phyloP scores from a whole-genome alignment of 1,139 yeast genomes.

The Eremothecium sinecaudum region DNA sequence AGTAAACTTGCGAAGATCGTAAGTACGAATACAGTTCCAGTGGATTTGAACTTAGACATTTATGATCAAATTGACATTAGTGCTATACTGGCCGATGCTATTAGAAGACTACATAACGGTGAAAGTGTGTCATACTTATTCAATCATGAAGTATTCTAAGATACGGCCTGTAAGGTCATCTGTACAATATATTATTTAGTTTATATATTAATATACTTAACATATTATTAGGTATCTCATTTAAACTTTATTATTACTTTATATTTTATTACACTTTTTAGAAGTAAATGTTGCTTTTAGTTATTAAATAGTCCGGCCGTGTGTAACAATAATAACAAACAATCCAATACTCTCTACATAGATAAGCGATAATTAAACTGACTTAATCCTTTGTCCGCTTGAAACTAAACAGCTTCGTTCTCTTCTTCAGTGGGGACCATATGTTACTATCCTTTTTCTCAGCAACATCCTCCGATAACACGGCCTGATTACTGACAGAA shows the following conservation, averaged over 20 bases:
- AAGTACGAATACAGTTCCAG: constrained; percentile 70
- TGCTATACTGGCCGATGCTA: constrained; percentile 68
- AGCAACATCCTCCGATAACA: constrained; percentile 13
- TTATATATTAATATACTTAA: too few relatives aligned
- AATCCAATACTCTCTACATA: too few relatives aligned
- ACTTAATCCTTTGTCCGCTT: constrained; percentile 9
- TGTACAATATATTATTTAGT: too few relatives aligned
- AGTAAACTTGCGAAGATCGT: constrained; percentile 55
- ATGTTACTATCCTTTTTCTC: constrained; percentile 8
- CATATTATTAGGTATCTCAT: too few relatives aligned
- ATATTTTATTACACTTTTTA: too few relatives aligned
- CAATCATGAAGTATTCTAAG: constrained; percentile 32
- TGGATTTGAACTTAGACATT: constrained; percentile 50
- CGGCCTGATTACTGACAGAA: constrained; percentile 2
- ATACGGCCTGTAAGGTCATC: too few relatives aligned
- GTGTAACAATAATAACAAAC: too few relatives aligned
- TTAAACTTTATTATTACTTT: too few relatives aligned
- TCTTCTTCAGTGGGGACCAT: not conserved
- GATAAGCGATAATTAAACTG: too few relatives aligned
- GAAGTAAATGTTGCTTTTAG: too few relatives aligned
- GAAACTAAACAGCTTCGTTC: constrained; percentile 14
- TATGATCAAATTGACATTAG: constrained; percentile 63
- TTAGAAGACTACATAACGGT: constrained; percentile 74
- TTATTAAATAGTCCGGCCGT: too few relatives aligned
- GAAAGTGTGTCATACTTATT: constrained; percentile 73